These are phyloP conservation scores for Furcasterigmium furcatum DNA, from an alignment of 2,329 filamentous ascomycete genomes.

Conservation along the genomic window DNA sequence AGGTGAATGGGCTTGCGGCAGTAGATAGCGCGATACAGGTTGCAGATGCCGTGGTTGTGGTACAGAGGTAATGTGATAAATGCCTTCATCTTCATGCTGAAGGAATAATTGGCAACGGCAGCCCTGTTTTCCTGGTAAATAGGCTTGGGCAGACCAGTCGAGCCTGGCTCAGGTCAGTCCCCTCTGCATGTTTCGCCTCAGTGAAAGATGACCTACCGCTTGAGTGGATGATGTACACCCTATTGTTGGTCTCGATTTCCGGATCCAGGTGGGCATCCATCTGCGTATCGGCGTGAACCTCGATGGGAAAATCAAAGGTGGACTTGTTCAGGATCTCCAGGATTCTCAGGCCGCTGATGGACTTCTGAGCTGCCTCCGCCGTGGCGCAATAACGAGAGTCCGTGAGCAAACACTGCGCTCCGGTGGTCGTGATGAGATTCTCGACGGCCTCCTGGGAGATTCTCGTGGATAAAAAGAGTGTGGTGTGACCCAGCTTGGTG, in stretches of 20 bases:
- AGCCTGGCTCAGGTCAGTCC: constrained; percentile 39
- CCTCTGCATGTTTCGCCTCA: no score
- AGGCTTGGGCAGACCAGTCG: constrained; percentile 60
- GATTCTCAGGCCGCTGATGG: constrained; percentile 13
- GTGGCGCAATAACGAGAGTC: constrained; percentile 18
- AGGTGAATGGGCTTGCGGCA: constrained; percentile 46
- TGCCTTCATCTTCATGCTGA: constrained; percentile 34
- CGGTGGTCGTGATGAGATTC: constrained; percentile 20
- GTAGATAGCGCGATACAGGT: constrained; percentile 49
- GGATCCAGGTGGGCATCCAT: constrained; percentile 25
- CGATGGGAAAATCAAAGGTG: constrained; percentile 24
- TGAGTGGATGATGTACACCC: constrained; percentile 29
- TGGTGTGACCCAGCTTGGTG: constrained; percentile 50
- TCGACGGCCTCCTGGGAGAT: constrained; percentile 27
- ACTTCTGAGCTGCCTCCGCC: constrained; percentile 12
- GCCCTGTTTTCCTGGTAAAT: constrained; percentile 55
- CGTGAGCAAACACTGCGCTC: constrained; percentile 18
- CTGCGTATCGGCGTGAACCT: constrained; percentile 22
- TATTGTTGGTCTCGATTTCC: constrained; percentile 16
- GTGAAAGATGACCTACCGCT: constrained; percentile 21
- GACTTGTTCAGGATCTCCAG: constrained; percentile 20
- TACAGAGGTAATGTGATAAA: constrained; percentile 57
- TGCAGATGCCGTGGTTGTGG: constrained; percentile 56
- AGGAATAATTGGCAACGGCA: constrained; percentile 43
- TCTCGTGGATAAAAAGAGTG: constrained; percentile 30